phyloP scores from a whole-genome alignment of 192 early-diverging fungal genomes.

The Fimicolochytrium jonesii region DNA sequence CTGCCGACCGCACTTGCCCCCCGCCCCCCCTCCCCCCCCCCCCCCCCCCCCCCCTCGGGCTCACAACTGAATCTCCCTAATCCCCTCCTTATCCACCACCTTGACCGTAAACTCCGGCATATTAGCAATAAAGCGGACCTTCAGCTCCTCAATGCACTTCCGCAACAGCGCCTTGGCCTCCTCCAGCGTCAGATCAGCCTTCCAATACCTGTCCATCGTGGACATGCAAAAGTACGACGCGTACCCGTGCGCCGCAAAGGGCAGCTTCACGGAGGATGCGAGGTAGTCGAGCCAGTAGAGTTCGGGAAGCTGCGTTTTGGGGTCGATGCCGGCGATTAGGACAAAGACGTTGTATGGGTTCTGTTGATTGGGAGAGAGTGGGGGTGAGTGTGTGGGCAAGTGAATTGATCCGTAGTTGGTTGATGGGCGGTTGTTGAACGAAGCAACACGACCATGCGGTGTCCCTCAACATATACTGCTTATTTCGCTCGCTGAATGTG shows the following conservation, averaged over 20 bases:
- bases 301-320: slow-evolving; percentile 63
- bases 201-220: slow-evolving; percentile 90
- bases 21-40: too few species aligned
- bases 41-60: too few species aligned
- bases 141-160: slow-evolving; percentile 81
- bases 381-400: too few species aligned
- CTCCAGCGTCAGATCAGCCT: slow-evolving; percentile 71
- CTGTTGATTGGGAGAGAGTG: too few species aligned
- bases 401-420: too few species aligned
- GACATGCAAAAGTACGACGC: slow-evolving; percentile 87
- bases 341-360: slow-evolving; percentile 86
- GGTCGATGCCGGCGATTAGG: slow-evolving; percentile 81
- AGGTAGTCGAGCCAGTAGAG: slow-evolving; percentile 95
- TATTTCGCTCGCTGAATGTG: too few species aligned
- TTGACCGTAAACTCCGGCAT: slow-evolving; percentile 80
- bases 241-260: slow-evolving; percentile 89
- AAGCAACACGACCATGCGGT: too few species aligned
- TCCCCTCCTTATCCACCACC: slow-evolving; percentile 83
- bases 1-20: too few species aligned
- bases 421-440: too few species aligned
- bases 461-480: too few species aligned
- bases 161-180: slow-evolving; percentile 78
- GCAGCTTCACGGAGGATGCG: slow-evolving; percentile 68
- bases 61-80: slow-evolving; percentile 34
- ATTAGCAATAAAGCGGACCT: slow-evolving; percentile 79